A percentile compares a stretch with the other conserved stretches of the same genome.
Conservation (phyloP, 768 basidiomycete species). For the Hortiboletus flavorubellus region DNA sequence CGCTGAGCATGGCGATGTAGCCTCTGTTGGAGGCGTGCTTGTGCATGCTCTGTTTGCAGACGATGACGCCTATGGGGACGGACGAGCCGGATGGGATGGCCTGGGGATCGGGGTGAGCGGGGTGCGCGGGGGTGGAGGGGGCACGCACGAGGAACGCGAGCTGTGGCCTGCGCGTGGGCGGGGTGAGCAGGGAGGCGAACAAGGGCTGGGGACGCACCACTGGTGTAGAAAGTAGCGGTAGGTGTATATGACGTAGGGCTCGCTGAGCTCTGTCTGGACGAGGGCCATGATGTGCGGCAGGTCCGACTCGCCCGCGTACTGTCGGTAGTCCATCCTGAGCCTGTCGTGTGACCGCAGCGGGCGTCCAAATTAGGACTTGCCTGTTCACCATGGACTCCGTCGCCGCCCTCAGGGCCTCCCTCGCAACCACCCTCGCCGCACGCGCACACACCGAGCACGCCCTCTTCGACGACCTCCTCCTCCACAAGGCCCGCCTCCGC, state of each 20-base stretch:
- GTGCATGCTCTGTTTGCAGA: constrained; percentile 96
- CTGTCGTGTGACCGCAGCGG: too few species aligned
- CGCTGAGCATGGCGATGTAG: constrained; percentile 98
- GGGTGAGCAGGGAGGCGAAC: not conserved
- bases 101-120: constrained; percentile 11
- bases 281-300: constrained; percentile 81
- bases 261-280: constrained; percentile 88
- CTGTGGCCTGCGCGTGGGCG: constrained; percentile 63
- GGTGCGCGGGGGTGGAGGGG: accelerated
- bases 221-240: constrained; percentile 96
- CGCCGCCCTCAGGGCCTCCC: constrained; percentile 50
- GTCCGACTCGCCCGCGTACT: constrained; percentile 74
- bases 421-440: constrained; percentile 46
- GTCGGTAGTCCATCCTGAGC: constrained; percentile 54
- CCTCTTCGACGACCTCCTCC: constrained; percentile 70
- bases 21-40: constrained; percentile 73
- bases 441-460: constrained; percentile 62
- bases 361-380: too few species aligned
- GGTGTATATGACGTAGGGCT: constrained; percentile 95
- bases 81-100: constrained; percentile 31
- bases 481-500: constrained; percentile 60
- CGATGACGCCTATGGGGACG: constrained; percentile 83
- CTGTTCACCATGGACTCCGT: constrained; percentile 44
- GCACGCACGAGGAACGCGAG: constrained; percentile 69
- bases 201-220: constrained; percentile 58